Conservation (phyloP, 192 early-diverging fungal species). For the Backusella australiensis region DNA sequence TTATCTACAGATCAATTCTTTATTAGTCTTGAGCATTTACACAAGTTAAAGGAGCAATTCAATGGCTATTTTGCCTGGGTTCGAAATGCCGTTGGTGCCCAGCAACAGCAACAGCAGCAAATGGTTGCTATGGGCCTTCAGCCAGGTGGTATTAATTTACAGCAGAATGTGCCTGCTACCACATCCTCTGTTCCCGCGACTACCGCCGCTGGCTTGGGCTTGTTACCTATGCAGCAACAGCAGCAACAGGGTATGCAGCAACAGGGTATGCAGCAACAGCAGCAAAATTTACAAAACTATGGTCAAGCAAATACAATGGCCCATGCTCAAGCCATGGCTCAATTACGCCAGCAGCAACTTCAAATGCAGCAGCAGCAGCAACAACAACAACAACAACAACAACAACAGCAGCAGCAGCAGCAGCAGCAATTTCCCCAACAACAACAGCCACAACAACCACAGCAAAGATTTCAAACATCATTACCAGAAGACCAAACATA, state of each 20-base stretch:
- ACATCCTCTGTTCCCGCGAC: neutral
- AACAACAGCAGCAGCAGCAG: neutral
- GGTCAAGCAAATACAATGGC: neutral
- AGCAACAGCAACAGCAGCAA: conserved; percentile 17
- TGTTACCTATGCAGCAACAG: neutral
- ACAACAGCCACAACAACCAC: neutral
- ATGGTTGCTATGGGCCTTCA: neutral
- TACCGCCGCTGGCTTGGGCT: neutral
- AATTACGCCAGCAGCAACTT: neutral
- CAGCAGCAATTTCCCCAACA: neutral
- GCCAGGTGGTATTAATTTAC: neutral
- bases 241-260: neutral
- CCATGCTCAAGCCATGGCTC: neutral
- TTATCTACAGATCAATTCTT: conserved; percentile 43
- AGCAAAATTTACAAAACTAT: neutral
- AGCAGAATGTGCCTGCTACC: conserved; percentile 12
- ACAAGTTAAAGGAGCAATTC: conserved; percentile 47
- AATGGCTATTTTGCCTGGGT: conserved; percentile 47
- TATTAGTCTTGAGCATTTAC: conserved; percentile 42
- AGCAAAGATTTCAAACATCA: neutral
- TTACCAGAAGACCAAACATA: neutral
- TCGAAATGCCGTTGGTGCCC: conserved; percentile 23
- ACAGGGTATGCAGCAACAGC: neutral
- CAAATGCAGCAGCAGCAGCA: neutral
- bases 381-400: neutral